Base-by-base conservation (phyloP, 345 rosid genomes). In the Carallia pectinifolia region DNA sequence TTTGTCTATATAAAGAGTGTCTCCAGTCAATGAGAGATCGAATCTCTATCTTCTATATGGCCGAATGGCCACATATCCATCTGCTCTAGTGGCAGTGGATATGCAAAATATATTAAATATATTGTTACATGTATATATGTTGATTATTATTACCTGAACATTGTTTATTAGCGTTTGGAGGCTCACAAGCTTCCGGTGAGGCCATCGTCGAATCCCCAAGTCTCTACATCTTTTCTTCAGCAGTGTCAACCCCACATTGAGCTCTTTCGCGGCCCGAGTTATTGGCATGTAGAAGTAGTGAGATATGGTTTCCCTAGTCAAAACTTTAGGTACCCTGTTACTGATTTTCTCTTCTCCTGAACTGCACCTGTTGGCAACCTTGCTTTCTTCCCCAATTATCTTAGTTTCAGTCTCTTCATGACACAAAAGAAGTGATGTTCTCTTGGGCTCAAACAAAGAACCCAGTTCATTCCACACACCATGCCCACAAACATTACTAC, bases 151-250 rank as follows among this genome's bases (percentile, higher is more conserved):
- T 6, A 88, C 90, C 89, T 80, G 77, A 16, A 89, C 64, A 44
- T 83, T 87, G 13, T 18, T 61, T 34, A 84, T 85, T 2, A 90
- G 81, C 19, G 83, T 74, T 30, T 76, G 81, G 61, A 90, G 75
- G 66, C 91, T 86, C 81, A 65, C 80, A 33, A 90, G 82, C 72
- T 90, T 90, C 58, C 96, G 76, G 40, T 88, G 90, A 9, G 95
- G 95, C 95, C 90, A 89, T 53, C 95, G 71, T 15, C 61, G 61
- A 34, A 89, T 76, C 16, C 90, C 89, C 66, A 89, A 64, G 29
- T 85, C 90, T 62, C 92, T 87, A 64, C 92, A 85, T 77, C 80
- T 81, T 60, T 90, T 90, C 78, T 90, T 90, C 77, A 88, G 56
- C 12, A 86, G 64, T 1, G 96, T 90, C 64, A 90, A 7, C 1